Percentiles rank a stretch among this genome's conserved stretches.
phyloP scores from a whole-genome alignment of 768 basidiomycete species.

The Rhodotorula babjevae region DNA sequence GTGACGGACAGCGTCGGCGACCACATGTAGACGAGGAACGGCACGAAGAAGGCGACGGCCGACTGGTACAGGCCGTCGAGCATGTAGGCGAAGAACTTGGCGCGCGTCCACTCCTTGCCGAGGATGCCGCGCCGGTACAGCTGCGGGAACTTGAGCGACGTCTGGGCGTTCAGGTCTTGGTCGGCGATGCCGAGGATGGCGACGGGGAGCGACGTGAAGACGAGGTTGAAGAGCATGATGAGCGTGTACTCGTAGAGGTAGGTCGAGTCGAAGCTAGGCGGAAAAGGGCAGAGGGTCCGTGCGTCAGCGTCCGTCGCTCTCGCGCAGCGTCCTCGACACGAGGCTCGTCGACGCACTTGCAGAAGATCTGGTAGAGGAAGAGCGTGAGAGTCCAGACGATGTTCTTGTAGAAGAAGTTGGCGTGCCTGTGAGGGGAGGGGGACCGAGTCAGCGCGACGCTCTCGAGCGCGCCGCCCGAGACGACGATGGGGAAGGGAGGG shows the following conservation, averaged over 20 bases:
- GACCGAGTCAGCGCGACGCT: background rate
- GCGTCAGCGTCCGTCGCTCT: too few relatives aligned
- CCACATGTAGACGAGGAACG: constrained; percentile 57
- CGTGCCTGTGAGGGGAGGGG: constrained; percentile 51
- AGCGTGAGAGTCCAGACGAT: constrained; percentile 84
- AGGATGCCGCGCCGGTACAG: constrained; percentile 93
- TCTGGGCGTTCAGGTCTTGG: constrained; percentile 86
- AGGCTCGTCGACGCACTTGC: constrained; percentile 65
- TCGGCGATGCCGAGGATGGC: constrained; percentile 85
- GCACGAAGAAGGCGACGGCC: constrained; percentile 56
- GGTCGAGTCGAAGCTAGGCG: constrained; percentile 76
- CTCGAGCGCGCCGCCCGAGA: too few relatives aligned
- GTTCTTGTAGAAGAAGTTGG: constrained; percentile 95
- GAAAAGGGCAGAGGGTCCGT: too few relatives aligned
- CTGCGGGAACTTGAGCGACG: constrained; percentile 85
- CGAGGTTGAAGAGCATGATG: constrained; percentile 80
- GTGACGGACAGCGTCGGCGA: constrained; percentile 63
- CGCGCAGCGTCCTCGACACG: background rate
- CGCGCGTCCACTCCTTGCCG: constrained; percentile 84
- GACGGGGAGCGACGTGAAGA: constrained; percentile 91
- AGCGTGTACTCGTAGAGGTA: constrained; percentile 94
- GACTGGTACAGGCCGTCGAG: constrained; percentile 91
- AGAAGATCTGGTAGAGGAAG: constrained; percentile 91
- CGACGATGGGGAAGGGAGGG: too few relatives aligned
- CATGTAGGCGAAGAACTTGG: constrained; percentile 94